Evolutionary conservation across 1,139 yeast species (phyloP), one percentile per base, ranked within the genome.

Genomic region (Blastobotrys persicus): DNA sequence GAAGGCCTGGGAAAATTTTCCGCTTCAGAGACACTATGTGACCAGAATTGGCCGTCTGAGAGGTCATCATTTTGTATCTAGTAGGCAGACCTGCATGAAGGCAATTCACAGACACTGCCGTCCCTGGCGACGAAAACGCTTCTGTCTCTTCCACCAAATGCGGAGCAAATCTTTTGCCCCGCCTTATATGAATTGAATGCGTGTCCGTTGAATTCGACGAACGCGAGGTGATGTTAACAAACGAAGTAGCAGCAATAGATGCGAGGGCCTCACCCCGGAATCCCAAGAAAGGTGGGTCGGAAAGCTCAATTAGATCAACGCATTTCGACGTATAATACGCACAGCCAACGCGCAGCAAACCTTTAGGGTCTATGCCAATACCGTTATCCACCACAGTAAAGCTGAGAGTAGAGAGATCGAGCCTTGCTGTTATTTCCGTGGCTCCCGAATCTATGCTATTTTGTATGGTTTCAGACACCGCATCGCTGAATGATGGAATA

Each of bases 351-450:
- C 32, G 9, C 39, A 75, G 74, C 59, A 85, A 67, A 52, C 83
- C 84, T 2, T 68, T 75, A 14, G 79, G 79, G 20, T 64, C 59
- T 45, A 86, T 78, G 0, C 83, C 84, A 34, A 50, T 50, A 12
- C 85, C 85, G 58, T 80, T 73, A 58, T 81, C 86, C 9, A 62
- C 61, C 1, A 83, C 77, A 12, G 65, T 61, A 20, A 81, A 62
- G 19, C 73, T 65, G 18, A 75, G 61, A 1, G 70, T 61, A 1
- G 58, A 51, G 14, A 73, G 59, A 55, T 80, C 78, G 2, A 81
- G 47, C 3, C 57, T 50, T 2, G 80, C 68, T 1, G 56, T 51
- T 11, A 84, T 65, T 3, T 55, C 52, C 0, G 70, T 60, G 1
- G 88, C 80, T 0, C 67, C 65, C 0, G 86, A 80, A 63, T 83